phyloP scores from a whole-genome alignment of 345 rosid genomes.

The Aegle marmelos region DNA sequence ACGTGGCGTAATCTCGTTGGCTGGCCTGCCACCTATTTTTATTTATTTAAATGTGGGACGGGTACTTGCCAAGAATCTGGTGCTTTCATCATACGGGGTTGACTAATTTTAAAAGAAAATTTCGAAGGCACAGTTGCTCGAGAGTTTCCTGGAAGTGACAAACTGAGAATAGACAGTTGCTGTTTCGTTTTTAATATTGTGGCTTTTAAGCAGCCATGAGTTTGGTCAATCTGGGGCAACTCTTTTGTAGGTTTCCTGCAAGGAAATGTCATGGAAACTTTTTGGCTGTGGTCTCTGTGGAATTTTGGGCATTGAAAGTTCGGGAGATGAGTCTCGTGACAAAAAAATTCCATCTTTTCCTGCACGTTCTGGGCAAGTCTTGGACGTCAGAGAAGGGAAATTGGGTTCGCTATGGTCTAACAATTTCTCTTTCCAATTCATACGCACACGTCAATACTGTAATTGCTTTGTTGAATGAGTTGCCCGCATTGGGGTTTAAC shows the following conservation, averaged over 20 bases:
- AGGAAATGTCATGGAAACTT: neutral
- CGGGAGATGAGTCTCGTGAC: neutral
- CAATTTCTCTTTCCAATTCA: neutral
- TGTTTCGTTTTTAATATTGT: too few relatives aligned
- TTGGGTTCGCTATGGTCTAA: neutral
- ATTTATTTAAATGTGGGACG: neutral
- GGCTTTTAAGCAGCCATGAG: neutral
- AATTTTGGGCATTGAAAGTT: neutral
- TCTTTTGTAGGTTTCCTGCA: neutral
- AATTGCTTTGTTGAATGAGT: too few relatives aligned
- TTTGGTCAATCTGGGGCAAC: neutral
- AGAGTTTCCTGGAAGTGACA: constrained; percentile 8
- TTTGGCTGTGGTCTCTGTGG: neutral
- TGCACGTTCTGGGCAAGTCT: neutral
- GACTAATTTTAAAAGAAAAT: neutral
- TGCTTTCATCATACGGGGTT: neutral
- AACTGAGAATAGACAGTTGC: too few relatives aligned
- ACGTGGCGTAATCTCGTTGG: neutral
- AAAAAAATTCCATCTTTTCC: neutral
- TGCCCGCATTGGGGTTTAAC: too few relatives aligned
- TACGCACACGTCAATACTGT: too few relatives aligned
- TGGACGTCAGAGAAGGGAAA: neutral
- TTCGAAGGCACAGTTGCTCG: neutral
- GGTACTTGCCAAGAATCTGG: neutral
- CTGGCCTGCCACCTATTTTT: neutral